Evolutionary conservation across 2,329 filamentous ascomycete species (phyloP).

Genomic region (Diaporthe velutina): DNA sequence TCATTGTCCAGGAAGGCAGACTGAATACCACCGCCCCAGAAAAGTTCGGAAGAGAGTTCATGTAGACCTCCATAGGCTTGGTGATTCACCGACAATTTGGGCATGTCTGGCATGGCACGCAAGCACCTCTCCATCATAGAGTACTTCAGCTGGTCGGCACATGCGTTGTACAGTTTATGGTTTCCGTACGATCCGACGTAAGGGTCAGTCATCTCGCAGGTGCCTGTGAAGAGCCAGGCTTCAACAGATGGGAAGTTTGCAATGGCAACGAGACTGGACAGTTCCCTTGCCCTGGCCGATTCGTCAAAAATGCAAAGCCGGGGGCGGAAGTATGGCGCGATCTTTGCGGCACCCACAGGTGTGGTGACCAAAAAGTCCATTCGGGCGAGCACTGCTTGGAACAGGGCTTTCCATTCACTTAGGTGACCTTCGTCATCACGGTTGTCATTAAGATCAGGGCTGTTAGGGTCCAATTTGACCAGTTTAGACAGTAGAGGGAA

Average conservation of each 20-base stretch:
- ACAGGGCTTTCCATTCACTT: not conserved
- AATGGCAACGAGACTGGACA: not conserved
- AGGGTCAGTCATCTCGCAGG: not conserved
- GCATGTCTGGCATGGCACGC: not conserved
- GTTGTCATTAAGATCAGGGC: fast-evolving
- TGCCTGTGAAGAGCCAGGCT: not conserved
- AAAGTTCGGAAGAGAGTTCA: not conserved
- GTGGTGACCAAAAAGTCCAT: not conserved
- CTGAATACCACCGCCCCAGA: not conserved
- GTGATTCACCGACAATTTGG: not conserved
- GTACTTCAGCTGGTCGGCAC: not conserved
- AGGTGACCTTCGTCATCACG: too few relatives aligned
- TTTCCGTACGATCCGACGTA: not conserved
- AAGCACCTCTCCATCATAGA: not conserved
- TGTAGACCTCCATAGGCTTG: not conserved
- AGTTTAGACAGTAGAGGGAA: not conserved
- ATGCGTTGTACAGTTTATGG: not conserved
- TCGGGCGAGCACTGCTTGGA: not conserved
- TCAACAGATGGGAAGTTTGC: not conserved
- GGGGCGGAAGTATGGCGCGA: not conserved
- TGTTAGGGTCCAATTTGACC: not conserved
- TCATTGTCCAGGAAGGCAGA: not conserved
- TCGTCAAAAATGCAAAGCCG: not conserved
- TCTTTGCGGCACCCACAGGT: not conserved
- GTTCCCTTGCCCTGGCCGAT: not conserved